These are phyloP conservation scores for Ziziphus jujuba DNA, from an alignment of 306 rosid species.

Conservation along the genomic window DNA sequence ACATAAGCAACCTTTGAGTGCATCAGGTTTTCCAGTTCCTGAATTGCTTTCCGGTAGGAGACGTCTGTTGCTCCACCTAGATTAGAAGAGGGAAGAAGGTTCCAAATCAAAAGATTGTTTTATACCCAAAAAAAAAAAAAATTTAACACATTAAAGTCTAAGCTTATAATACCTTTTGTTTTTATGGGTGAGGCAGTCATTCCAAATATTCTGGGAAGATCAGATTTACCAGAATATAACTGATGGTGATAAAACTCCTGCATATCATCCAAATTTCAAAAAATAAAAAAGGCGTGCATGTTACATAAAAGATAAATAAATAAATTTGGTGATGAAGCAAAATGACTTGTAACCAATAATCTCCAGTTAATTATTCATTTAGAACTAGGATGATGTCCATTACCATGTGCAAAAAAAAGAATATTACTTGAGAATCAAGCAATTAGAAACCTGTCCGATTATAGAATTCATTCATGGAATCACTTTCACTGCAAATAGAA, in stretches of 20 bases:
- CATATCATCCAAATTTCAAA: conserved; percentile 24
- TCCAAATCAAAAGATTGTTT: neutral
- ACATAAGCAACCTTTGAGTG: conserved; percentile 67
- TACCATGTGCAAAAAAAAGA: neutral
- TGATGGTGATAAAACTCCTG: conserved; percentile 80
- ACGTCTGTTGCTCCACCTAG: conserved; percentile 52
- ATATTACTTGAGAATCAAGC: neutral
- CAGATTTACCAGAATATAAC: conserved; percentile 32
- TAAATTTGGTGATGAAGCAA: conserved; percentile 6
- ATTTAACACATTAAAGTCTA: neutral
- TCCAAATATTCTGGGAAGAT: conserved; percentile 79
- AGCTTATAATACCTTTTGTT: conserved; percentile 57
- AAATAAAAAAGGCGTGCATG: conserved; percentile 15
- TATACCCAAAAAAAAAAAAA: neutral
- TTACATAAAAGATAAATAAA: conserved; percentile 1
- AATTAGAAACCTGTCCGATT: conserved; percentile 6
- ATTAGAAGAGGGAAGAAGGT: conserved; percentile 15
- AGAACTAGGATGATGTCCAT: neutral
- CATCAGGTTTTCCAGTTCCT: conserved; percentile 61
- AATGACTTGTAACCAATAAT: neutral
- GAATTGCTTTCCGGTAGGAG: conserved; percentile 44
- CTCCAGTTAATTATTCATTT: neutral
- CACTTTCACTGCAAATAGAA: conserved; percentile 3
- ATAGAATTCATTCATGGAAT: conserved; percentile 3
- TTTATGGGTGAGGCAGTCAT: conserved; percentile 94